Evolutionary conservation across 208 protist species (phyloP), one percentile per base, ranked within the genome.

Genomic region (Tritrichomonas musculus): DNA sequence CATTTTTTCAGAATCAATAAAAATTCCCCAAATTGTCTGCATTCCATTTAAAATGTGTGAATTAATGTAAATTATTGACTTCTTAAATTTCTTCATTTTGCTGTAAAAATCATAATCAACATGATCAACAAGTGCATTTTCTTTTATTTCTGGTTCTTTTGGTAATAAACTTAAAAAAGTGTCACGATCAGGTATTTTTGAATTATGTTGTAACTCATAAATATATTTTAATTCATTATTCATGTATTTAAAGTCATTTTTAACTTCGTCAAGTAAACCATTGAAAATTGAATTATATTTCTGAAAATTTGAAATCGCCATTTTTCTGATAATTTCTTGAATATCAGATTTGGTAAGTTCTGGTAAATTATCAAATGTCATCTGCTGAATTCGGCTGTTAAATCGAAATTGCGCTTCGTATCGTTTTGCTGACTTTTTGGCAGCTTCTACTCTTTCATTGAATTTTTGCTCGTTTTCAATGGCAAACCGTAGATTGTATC

Each of bases 321-420:
- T 36, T 47, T 44, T 77, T 44, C 1, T 13, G 11, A 47, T 17
- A 20, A 77, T 77, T 14, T 44, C 33, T 36, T 77, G 8, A 4
- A 47, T 47, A 17, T 77, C 5, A 17, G 1, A 47, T 17, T 77
- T 4, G 36, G 69, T 27, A 47, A 84, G 20, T 53, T 84, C 73
- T 49, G 73, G 20, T 53, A 84, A 8, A 20, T 84, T n/a, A 33
- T 49, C 41, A 25, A 84, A 57, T 88, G 77, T 20, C 77, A 88
- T 88, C 36, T 44, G 41, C 36, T 88, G 25, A 11, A 88, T n/a
- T 22, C 77, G 77, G 5, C 27, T 57, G 39, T 88, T 47, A 50
- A 88, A 88, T 88, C 77, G 44, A 88, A 88, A 60, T 88, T 88
- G 77, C 33, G 39, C 8, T 88, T 88, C 77, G 30, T 88, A 47